A percentile compares a stretch with the other conserved stretches of the same genome.
Conservation (phyloP, 2,329 filamentous ascomycete species). For the Penicillium sp. region DNA sequence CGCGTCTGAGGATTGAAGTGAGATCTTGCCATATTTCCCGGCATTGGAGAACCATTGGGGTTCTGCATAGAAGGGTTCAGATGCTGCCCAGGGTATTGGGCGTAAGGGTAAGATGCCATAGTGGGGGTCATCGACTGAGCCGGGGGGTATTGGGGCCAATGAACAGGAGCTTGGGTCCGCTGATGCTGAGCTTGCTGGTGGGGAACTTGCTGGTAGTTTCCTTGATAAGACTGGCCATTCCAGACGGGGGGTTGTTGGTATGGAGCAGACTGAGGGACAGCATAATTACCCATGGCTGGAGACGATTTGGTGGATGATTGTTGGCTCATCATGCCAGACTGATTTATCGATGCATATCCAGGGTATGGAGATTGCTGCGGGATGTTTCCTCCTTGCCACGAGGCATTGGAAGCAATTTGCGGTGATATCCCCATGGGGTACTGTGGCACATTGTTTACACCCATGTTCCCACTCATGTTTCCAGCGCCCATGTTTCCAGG, state of each 20-base stretch:
- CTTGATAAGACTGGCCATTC: conserved; percentile 29
- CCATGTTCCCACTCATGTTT: conserved; percentile 18
- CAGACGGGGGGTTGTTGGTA: conserved; percentile 24
- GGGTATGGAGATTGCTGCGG: conserved; percentile 38
- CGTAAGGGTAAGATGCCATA: conserved; percentile 68
- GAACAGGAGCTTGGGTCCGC: conserved; percentile 40
- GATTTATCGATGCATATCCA: conserved; percentile 40
- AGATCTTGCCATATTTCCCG: conserved; percentile 79
- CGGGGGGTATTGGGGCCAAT: conserved; percentile 39
- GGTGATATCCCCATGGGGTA: conserved; percentile 38
- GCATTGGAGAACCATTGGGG: conserved; percentile 74
- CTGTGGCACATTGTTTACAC: conserved; percentile 32
- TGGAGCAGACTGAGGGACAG: conserved; percentile 31
- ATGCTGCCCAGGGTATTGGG: conserved; percentile 68
- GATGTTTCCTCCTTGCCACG: conserved; percentile 37
- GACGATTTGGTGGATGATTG: conserved; percentile 39
- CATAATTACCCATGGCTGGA: conserved; percentile 39
- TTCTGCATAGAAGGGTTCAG: conserved; percentile 63
- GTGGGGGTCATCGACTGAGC: conserved; percentile 36
- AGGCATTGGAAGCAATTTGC: conserved; percentile 33
- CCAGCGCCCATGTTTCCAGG: conserved; percentile 19
- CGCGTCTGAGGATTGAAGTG: conserved; percentile 94
- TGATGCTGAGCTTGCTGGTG: conserved; percentile 34
- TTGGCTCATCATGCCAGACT: conserved; percentile 38
- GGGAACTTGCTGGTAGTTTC: conserved; percentile 30